Percentiles rank a stretch among this genome's conserved stretches.
Conservation (phyloP, 768 basidiomycete genomes). For the Vararia minispora region DNA sequence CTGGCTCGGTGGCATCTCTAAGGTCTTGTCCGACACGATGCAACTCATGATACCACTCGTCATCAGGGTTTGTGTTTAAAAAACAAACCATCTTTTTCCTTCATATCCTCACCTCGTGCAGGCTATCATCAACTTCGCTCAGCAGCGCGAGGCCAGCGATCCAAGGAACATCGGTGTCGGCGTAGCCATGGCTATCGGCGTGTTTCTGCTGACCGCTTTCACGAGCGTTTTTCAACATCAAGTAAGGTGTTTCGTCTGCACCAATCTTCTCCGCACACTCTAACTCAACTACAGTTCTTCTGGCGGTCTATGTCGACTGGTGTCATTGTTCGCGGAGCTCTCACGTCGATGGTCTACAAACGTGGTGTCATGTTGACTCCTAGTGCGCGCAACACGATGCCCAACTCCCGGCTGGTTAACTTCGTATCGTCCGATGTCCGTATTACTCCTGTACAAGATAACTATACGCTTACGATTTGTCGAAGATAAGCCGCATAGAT, state of each 20-base stretch:
- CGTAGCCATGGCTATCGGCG: constrained; percentile 46
- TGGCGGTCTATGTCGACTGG: constrained; percentile 61
- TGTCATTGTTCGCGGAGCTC: constrained; percentile 48
- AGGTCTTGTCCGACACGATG: constrained; percentile 49
- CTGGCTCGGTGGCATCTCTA: constrained; percentile 54
- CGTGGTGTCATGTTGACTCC: constrained; percentile 55
- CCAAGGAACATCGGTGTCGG: constrained; percentile 38
- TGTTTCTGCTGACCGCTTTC: constrained; percentile 36
- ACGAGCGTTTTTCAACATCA: constrained; percentile 54
- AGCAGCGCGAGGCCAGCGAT: constrained; percentile 33
- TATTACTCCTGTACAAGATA: constrained; percentile 1
- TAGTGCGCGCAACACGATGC: constrained; percentile 49
- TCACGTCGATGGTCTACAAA: constrained; percentile 63
- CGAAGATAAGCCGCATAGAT: constrained; percentile 49
- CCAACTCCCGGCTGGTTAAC: constrained; percentile 50
- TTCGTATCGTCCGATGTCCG: constrained; percentile 58
- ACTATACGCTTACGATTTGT: constrained; percentile 3
- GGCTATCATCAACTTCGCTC: constrained; percentile 52
- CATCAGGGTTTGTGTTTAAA: constrained; percentile 31
- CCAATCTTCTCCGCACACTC: constrained; percentile 5
- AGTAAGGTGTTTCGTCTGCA: constrained; percentile 23
- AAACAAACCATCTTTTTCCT: background rate
- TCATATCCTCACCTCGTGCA: constrained; percentile 14
- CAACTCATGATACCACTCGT: constrained; percentile 55
- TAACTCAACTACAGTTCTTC: constrained; percentile 47